Conservation (phyloP, 148 eudicot genomes). For the Rhododendron molle region DNA sequence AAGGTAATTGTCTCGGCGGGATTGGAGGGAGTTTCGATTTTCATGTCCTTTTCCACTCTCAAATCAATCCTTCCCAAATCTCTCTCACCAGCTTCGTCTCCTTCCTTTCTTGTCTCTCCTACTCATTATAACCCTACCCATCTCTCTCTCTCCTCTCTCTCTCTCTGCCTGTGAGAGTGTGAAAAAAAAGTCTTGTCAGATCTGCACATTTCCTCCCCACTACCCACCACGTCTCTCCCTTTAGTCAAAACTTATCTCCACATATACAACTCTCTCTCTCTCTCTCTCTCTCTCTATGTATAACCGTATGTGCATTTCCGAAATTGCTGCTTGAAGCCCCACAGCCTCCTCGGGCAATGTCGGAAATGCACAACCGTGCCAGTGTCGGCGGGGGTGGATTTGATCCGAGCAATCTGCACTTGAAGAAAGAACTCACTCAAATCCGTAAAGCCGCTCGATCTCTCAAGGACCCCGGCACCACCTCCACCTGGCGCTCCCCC, state of each 20-base stretch:
- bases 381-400: slow-evolving; percentile 24
- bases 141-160: not conserved
- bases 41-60: too few species aligned
- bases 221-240: not conserved
- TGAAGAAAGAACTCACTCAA: slow-evolving; percentile 94
- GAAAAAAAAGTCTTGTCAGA: not conserved
- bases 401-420: slow-evolving; percentile 91
- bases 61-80: not conserved
- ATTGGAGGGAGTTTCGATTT: slow-evolving; percentile 25
- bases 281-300: not conserved
- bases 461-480: slow-evolving; percentile 90
- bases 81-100: not conserved
- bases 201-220: slow-evolving; percentile 2
- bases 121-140: not conserved
- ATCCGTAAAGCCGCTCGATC: slow-evolving; percentile 76
- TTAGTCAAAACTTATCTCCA: not conserved
- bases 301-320: not conserved
- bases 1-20: slow-evolving; percentile 16
- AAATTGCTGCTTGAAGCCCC: not conserved
- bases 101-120: not conserved
- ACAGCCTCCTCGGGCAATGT: not conserved
- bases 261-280: not conserved
- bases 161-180: not conserved
- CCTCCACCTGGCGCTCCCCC: slow-evolving; percentile 87
- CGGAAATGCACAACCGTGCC: slow-evolving; percentile 21